phyloP scores from a whole-genome alignment of 345 rosid species.

The Populus deltoides region DNA sequence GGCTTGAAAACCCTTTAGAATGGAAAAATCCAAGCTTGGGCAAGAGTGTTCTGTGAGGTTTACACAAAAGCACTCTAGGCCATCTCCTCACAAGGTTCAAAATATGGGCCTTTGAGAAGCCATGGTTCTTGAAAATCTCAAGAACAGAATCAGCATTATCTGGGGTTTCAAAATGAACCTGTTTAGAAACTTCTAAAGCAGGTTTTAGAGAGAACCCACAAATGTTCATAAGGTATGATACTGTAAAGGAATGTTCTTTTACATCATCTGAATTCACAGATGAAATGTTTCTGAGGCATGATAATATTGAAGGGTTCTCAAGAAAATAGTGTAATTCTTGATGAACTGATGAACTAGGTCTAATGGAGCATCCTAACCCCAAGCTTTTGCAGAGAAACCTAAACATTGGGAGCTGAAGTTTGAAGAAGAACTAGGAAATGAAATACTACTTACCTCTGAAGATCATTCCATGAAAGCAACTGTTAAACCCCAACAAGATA shows the following conservation, averaged over 20 bases:
- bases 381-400: not conserved
- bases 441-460: no score
- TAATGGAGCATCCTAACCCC: not conserved
- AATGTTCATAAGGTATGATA: conserved; percentile 7
- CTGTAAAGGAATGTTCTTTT: not conserved
- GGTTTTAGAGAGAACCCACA: conserved; percentile 13
- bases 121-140: not conserved
- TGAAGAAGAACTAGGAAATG: not conserved
- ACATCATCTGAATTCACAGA: conserved; percentile 6
- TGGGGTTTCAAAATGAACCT: not conserved
- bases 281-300: not conserved
- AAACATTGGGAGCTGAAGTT: not conserved
- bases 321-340: no score
- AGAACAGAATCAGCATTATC: conserved; percentile 1
- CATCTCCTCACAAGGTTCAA: not conserved
- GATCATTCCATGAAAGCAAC: not conserved
- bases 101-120: conserved; percentile 5
- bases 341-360: not conserved
- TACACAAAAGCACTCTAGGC: not conserved
- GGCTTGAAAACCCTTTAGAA: conserved; percentile 17
- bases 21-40: conserved; percentile 22
- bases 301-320: not conserved
- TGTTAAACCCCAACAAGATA: not conserved
- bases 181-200: not conserved
- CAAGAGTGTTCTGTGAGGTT: not conserved